These are phyloP conservation scores for Amanita thiersii DNA, from an alignment of 768 basidiomycete species.

Conservation along the genomic window DNA sequence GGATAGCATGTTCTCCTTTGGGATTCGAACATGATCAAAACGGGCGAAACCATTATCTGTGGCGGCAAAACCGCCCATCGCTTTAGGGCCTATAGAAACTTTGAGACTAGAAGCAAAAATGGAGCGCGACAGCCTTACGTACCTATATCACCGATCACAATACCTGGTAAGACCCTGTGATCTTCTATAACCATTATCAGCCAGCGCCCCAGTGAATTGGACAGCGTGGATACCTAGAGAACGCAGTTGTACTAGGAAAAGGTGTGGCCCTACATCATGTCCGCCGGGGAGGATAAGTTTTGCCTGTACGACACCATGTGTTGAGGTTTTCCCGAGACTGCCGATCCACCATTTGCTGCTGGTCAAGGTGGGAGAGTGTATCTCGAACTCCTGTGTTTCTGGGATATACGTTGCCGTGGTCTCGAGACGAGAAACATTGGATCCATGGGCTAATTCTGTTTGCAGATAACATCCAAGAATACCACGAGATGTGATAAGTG, in stretches of 20 bases:
- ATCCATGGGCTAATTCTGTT: slow-evolving; percentile 75
- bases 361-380: slow-evolving; percentile 67
- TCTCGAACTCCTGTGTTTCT: slow-evolving; percentile 58
- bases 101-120: neutral
- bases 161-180: slow-evolving; percentile 52
- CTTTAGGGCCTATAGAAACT: slow-evolving; percentile 45
- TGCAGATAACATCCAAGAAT: slow-evolving; percentile 71
- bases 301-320: slow-evolving; percentile 72
- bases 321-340: slow-evolving; percentile 60
- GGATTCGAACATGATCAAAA: slow-evolving; percentile 59
- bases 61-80: slow-evolving; percentile 35
- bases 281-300: slow-evolving; percentile 58
- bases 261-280: slow-evolving; percentile 59
- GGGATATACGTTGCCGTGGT: slow-evolving; percentile 74
- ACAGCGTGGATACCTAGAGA: slow-evolving; percentile 38
- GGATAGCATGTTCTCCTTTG: slow-evolving; percentile 65
- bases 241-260: slow-evolving; percentile 67
- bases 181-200: slow-evolving; percentile 34
- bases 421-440: slow-evolving; percentile 60
- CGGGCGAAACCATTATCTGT: slow-evolving; percentile 65
- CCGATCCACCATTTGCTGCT: slow-evolving; percentile 85
- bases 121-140: slow-evolving; percentile 9
- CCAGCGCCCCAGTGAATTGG: neutral
- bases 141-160: slow-evolving; percentile 67
- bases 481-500: slow-evolving; percentile 41